Evolutionary conservation across 371 early-diverging fungal genomes (phyloP).

Genomic region (Actinomortierella ambigua): DNA sequence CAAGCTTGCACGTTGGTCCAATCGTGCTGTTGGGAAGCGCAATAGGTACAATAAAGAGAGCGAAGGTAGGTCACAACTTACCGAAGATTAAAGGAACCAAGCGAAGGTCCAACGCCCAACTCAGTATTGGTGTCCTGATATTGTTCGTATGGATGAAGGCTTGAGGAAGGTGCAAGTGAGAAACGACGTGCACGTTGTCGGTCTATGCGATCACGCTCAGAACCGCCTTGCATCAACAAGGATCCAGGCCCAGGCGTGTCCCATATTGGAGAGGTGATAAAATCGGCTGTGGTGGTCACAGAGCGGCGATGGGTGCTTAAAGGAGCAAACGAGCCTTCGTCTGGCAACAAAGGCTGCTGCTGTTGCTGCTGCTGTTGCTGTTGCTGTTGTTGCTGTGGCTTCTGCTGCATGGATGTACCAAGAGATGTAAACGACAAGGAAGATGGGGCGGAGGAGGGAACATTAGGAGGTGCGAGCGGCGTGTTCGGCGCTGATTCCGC

Average conservation of each 20-base stretch:
- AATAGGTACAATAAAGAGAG: no score
- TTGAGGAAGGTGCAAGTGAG: slow-evolving; percentile 41
- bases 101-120: neutral
- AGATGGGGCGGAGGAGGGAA: no score
- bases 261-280: slow-evolving; percentile 27
- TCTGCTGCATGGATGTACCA: no score
- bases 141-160: slow-evolving; percentile 27
- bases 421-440: no score
- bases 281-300: neutral
- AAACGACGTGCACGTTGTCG: slow-evolving; percentile 31
- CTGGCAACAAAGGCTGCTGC: neutral
- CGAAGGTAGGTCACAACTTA: neutral
- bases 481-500: no score
- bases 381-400: no score
- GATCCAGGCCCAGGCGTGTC: slow-evolving; percentile 8
- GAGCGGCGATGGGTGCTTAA: slow-evolving; percentile 6
- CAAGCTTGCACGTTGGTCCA: neutral
- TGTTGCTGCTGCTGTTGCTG: slow-evolving; percentile 1
- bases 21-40: neutral
- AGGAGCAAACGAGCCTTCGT: slow-evolving; percentile 23
- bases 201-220: slow-evolving; percentile 16
- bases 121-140: slow-evolving; percentile 22
- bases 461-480: no score
- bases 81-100: slow-evolving; percentile 1
- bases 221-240: neutral